Percentiles rank a stretch among this genome's conserved stretches.
phyloP scores from a whole-genome alignment of 352 stramenopile species.

The Phytophthora podocarpi region DNA sequence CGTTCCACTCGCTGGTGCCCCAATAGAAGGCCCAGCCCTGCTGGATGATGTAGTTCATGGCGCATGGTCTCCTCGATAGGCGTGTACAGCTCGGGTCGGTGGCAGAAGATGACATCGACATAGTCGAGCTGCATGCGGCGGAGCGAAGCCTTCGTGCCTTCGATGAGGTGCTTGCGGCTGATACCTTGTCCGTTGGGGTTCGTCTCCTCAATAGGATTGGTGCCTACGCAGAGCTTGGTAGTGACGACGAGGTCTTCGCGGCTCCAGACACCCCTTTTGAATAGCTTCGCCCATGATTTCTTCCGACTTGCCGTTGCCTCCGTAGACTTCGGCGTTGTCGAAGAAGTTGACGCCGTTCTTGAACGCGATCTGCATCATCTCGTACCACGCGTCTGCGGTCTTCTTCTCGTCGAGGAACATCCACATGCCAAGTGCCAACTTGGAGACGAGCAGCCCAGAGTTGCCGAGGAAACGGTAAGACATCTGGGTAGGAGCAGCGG shows the following conservation, averaged over 20 bases:
- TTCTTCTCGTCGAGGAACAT: slow-evolving; percentile 17
- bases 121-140: slow-evolving; percentile 31
- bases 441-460: slow-evolving; percentile 20
- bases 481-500: slow-evolving; percentile 15
- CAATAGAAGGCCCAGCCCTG: slow-evolving; percentile 21
- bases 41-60: slow-evolving; percentile 13
- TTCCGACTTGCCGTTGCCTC: slow-evolving; percentile 12
- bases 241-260: slow-evolving; percentile 36
- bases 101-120: slow-evolving; percentile 49
- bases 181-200: slow-evolving; percentile 16
- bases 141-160: slow-evolving; percentile 35
- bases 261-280: slow-evolving; percentile 13
- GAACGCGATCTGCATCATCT: slow-evolving; percentile 26
- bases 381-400: slow-evolving; percentile 18
- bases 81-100: slow-evolving; percentile 37
- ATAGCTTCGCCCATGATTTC: slow-evolving; percentile 17
- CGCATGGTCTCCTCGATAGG: slow-evolving; percentile 16
- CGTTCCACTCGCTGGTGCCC: slow-evolving; percentile 28
- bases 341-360: slow-evolving; percentile 25
- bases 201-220: neutral
- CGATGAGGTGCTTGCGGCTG: slow-evolving; percentile 35
- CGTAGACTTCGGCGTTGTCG: slow-evolving; percentile 22
- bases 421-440: slow-evolving; percentile 22
- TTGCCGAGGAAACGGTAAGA: slow-evolving; percentile 24
- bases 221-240: slow-evolving; percentile 48